phyloP scores from a whole-genome alignment of 106 monocot genomes.

The Chionographis japonica region DNA sequence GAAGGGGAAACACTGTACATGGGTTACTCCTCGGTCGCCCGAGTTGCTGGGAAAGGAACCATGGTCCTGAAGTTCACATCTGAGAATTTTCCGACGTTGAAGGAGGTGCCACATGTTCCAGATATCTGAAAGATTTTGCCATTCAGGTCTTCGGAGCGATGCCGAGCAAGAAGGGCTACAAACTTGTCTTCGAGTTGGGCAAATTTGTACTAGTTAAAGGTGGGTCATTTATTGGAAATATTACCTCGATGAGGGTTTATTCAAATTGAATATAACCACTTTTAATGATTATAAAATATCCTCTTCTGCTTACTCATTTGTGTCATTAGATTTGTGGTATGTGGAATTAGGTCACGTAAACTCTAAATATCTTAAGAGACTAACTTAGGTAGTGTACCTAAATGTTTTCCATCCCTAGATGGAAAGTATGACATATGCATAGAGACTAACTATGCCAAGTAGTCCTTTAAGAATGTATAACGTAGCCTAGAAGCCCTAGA shows the following conservation, averaged over 20 bases:
- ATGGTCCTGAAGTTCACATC: neutral
- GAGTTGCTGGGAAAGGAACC: too few relatives aligned
- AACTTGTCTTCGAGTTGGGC: slow-evolving; percentile 3
- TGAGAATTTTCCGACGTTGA: neutral
- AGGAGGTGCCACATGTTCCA: neutral
- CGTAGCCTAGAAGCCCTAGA: too few relatives aligned
- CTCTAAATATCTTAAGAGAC: too few relatives aligned
- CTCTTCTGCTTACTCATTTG: neutral
- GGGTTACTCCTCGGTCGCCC: too few relatives aligned
- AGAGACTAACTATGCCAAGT: too few relatives aligned
- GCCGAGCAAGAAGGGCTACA: neutral
- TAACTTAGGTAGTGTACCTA: too few relatives aligned
- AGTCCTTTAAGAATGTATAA: too few relatives aligned
- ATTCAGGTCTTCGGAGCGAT: neutral
- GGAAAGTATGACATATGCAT: too few relatives aligned
- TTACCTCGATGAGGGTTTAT: neutral
- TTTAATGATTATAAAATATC: neutral
- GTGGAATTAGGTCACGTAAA: neutral
- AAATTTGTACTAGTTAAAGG: slow-evolving; percentile 1
- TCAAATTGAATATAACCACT: neutral
- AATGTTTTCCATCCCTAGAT: too few relatives aligned
- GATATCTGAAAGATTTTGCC: neutral
- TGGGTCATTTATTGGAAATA: neutral
- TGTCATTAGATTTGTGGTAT: neutral
- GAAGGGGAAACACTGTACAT: too few relatives aligned